Conservation (phyloP, 176 grass and related monocot species). For the Oropetium thomaeum region DNA sequence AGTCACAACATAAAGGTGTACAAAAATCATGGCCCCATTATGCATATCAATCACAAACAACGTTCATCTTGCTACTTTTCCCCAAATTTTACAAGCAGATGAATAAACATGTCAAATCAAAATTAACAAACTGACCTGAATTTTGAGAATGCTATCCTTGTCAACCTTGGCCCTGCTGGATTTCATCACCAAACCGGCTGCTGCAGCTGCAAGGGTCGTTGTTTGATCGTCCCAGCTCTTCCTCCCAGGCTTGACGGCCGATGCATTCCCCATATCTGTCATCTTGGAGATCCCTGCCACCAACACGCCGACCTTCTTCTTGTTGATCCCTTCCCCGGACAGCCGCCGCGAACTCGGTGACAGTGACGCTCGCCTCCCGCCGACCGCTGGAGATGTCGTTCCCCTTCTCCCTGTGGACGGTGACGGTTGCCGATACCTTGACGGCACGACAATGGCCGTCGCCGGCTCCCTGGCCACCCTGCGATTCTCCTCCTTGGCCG, state of each 20-base stretch:
- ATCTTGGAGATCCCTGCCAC: conserved; percentile 82
- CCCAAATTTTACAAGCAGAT: not conserved
- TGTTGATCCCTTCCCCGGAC: conserved; percentile 50
- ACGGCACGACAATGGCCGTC: conserved; percentile 76
- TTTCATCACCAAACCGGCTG: conserved; percentile 20
- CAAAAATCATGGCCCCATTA: not conserved
- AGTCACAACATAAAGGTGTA: not conserved
- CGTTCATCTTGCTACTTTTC: not conserved
- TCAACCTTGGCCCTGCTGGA: conserved; percentile 62
- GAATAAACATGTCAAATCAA: not conserved
- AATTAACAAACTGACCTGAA: conserved; percentile 50
- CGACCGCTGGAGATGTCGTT: conserved; percentile 35
- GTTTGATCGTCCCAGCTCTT: conserved; percentile 90
- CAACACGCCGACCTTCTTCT: conserved; percentile 69
- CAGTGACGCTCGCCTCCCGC: conserved; percentile 54
- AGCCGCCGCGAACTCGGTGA: conserved; percentile 46
- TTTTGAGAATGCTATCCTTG: conserved; percentile 58
- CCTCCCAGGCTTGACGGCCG: conserved; percentile 48
- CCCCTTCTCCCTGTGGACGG: conserved; percentile 42
- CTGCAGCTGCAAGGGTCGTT: not conserved
- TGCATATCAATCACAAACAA: not conserved
- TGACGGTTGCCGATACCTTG: conserved; percentile 71
- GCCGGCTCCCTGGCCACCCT: conserved; percentile 49
- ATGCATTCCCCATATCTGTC: conserved; percentile 57
- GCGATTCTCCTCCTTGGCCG: conserved; percentile 75